Base-by-base conservation (phyloP, 371 early-diverging fungal genomes). In the Mortierella sp. region DNA sequence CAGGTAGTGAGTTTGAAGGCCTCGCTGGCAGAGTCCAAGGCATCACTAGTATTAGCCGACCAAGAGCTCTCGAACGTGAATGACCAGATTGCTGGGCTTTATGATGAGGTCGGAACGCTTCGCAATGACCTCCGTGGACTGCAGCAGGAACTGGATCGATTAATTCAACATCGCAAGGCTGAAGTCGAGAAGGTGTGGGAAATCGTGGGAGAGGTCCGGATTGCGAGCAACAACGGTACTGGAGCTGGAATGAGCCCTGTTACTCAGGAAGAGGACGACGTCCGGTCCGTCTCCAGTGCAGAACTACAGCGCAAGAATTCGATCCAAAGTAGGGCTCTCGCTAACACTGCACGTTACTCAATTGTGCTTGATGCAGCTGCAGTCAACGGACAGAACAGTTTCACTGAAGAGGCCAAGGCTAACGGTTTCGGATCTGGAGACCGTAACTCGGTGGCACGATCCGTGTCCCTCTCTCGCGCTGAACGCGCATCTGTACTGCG, bases 131-230 rank as follows among this genome's bases (percentile, higher is more conserved):
- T 89, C 12, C 84, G 82, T 58, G 83, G 76, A 0, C 77, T 89
- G 28, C 87, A 87, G 53, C 84, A 84, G 18, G 88, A 87, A 46
- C 76, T 89, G 2, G 88, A 88, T 60, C 85, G 82, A 0, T 75
- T 88, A 59, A 84, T 89, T 9, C 81, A 84, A 25, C 85, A 85
- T 55, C 84, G 88, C 21, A 88, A 88, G 70, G 86, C 84, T 28
- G 89, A 89, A 57, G 85, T 89, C 4, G 83, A 87, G 46, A 88
- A 88, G 64, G 87, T 89, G 14, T 88, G 89, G 89, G 87, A 88
- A 53, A 87, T 89, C 16, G 87, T 88, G 0, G 86, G 86, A 45
- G 88, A 87, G 60, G 89, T 89, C 1, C 81, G 81, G 21, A 44
- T 63, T 9, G 53, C 63, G 28, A 47, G 53, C 23, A 26, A 26